These are phyloP conservation scores for Hymenoscyphus scutula DNA, from an alignment of 2,329 filamentous ascomycete species.

Conservation along the genomic window DNA sequence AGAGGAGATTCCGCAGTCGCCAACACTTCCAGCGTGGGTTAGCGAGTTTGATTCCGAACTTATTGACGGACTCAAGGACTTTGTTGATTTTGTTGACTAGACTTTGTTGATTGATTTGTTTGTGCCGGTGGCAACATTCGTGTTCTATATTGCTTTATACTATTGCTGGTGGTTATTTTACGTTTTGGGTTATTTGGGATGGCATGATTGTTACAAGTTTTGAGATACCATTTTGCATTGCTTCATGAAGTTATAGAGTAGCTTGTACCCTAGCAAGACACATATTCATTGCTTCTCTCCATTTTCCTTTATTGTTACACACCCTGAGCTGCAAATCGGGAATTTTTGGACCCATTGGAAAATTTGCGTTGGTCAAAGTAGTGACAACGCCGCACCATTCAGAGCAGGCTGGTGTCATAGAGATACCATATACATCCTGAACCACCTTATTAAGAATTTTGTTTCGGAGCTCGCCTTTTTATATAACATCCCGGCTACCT, in stretches of 20 bases:
- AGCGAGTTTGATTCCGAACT: conserved; percentile 36
- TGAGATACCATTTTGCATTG: conserved; percentile 12
- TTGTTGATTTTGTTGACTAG: conserved; percentile 37
- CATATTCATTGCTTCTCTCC: neutral
- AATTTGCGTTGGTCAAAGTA: too few relatives aligned
- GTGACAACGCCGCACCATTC: too few relatives aligned
- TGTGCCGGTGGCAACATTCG: neutral
- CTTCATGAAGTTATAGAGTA: neutral
- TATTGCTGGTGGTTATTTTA: neutral
- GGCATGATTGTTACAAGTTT: neutral
- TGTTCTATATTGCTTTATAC: neutral
- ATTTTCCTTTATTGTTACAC: too few relatives aligned
- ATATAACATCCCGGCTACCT: too few relatives aligned
- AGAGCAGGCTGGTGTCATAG: too few relatives aligned
- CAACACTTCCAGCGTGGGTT: conserved; percentile 33
- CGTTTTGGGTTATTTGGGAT: neutral
- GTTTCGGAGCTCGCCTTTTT: too few relatives aligned
- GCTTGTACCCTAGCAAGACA: neutral
- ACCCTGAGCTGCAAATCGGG: too few relatives aligned
- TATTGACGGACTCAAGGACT: conserved; percentile 33
- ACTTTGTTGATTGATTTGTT: neutral
- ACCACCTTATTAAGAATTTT: too few relatives aligned
- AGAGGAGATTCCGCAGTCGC: conserved; percentile 1
- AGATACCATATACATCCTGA: too few relatives aligned
- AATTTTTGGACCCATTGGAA: too few relatives aligned